phyloP scores from a whole-genome alignment of 129 eudicot species.

The Scalesia atractyloides region DNA sequence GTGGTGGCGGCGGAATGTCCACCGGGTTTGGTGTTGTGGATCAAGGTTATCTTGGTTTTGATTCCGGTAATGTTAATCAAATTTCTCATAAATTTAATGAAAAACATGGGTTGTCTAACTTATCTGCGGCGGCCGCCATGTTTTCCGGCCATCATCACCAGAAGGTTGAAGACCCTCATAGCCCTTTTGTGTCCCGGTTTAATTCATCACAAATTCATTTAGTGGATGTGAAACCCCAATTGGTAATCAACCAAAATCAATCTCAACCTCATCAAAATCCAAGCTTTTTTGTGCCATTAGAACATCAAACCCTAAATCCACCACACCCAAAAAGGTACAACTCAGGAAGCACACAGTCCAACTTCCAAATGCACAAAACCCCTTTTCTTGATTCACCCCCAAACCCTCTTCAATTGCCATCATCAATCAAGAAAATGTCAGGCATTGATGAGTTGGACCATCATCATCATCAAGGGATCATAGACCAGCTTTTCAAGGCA shows the following conservation, averaged over 20 bases:
- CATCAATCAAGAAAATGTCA: slow-evolving; percentile 13
- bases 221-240: slow-evolving; percentile 56
- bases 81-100: not conserved
- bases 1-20: slow-evolving; percentile 18
- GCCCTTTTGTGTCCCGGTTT: too few relatives aligned
- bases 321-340: slow-evolving; percentile 66
- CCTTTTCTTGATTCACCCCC: slow-evolving; percentile 53
- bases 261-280: slow-evolving; percentile 33
- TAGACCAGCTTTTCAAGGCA: slow-evolving; percentile 83
- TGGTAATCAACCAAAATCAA: slow-evolving; percentile 42
- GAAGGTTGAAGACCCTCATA: too few relatives aligned
- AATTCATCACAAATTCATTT: not conserved
- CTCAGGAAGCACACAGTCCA: slow-evolving; percentile 52
- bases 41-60: slow-evolving; percentile 51
- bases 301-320: slow-evolving; percentile 45
- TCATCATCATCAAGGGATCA: slow-evolving; percentile 67
- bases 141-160: slow-evolving; percentile 2
- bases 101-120: not conserved
- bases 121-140: slow-evolving; percentile 5
- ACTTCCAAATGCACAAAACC: slow-evolving; percentile 39
- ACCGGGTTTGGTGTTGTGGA: slow-evolving; percentile 63
- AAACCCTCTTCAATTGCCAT: slow-evolving; percentile 39
- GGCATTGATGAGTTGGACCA: slow-evolving; percentile 14
- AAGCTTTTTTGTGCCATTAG: slow-evolving; percentile 43
- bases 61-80: slow-evolving; percentile 20